Base-by-base conservation (phyloP, 2,329 filamentous ascomycete genomes). In the Colletotrichum sp. region DNA sequence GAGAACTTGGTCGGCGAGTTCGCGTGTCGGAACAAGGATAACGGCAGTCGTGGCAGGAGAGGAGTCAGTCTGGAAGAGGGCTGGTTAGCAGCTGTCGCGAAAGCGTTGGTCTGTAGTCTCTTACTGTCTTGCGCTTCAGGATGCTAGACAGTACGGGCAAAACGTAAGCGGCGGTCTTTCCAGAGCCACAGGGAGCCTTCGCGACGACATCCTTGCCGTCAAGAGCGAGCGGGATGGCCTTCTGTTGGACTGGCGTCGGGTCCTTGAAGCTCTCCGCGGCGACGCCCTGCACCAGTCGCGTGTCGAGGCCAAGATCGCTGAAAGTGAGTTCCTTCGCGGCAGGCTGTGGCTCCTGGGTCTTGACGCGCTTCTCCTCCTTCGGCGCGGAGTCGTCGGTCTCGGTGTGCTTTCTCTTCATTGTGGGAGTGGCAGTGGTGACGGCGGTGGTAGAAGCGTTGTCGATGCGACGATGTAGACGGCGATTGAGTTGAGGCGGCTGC, bases 131-230 rank as follows among this genome's bases (percentile, higher is more conserved):
- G 78, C 92, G 91, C 82, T 94, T 94, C 71, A 99, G 87, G 77
- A 98, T 94, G 43, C 91, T 91, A 79, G 98, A 94, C 18, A 99
- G 86, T n/a, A 98, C 90, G 2, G 97, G 97, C 56, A 99, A 89
- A 8, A 98, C 88, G 83, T 98, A 98, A 66, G 97, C 96, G n/a
- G 95, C 95, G 13, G 97, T 99, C 89, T 99, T 99, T 79, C 97
- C 97, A 6, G 96, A 98, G 15, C 97, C 97, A 7, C 97, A 98
- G 85, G 96, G 97, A 48, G 96, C 95, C 82, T 96, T 96, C 70
- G 96, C 96, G 52, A 98, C 88, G 64, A 99, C 93, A 88, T 98
- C 96, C 81, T 95, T 93, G 15, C 97, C 96, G 78, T 96, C 92
- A 22, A 98, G 88, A 27, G 95, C 95, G 48, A 98, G 86, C 2